phyloP scores from a whole-genome alignment of 1,284 basidiomycete genomes.

The Malassezia caprae region DNA sequence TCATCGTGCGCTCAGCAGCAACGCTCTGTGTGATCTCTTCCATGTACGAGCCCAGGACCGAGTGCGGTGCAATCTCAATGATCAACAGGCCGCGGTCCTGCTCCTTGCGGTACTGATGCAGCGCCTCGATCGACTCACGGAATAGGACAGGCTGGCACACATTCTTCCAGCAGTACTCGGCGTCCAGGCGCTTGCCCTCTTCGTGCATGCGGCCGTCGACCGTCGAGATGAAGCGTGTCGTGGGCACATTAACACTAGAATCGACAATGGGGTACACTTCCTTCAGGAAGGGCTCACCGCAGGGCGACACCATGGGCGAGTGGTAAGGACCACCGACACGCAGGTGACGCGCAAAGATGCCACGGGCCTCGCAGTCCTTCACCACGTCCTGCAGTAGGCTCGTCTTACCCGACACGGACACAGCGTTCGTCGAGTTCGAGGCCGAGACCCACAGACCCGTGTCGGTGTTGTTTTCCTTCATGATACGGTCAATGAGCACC shows the following conservation, averaged over 20 bases:
- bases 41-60: constrained; percentile 20
- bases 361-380: constrained; percentile 8
- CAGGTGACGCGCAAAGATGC: constrained; percentile 17
- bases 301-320: constrained; percentile 18
- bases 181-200: constrained; percentile 6
- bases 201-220: constrained; percentile 15
- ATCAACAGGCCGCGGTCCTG: constrained; percentile 18
- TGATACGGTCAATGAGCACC: constrained; percentile 12
- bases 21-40: constrained; percentile 12
- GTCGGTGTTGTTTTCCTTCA: neutral
- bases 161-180: constrained; percentile 22
- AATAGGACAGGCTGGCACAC: constrained; percentile 18
- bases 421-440: constrained; percentile 15
- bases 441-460: constrained; percentile 17
- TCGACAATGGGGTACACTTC: constrained; percentile 18
- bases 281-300: constrained; percentile 16
- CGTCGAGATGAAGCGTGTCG: constrained; percentile 16
- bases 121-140: constrained; percentile 18
- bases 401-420: constrained; percentile 15
- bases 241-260: constrained; percentile 14
- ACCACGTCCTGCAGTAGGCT: constrained; percentile 11
- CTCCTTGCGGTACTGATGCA: constrained; percentile 12
- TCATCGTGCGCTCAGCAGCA: constrained; percentile 14
- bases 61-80: constrained; percentile 19
- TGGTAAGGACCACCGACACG: constrained; percentile 20